Base-by-base conservation (phyloP, 163 green algal genomes). In the Chlamydomonas reinhardtii region DNA sequence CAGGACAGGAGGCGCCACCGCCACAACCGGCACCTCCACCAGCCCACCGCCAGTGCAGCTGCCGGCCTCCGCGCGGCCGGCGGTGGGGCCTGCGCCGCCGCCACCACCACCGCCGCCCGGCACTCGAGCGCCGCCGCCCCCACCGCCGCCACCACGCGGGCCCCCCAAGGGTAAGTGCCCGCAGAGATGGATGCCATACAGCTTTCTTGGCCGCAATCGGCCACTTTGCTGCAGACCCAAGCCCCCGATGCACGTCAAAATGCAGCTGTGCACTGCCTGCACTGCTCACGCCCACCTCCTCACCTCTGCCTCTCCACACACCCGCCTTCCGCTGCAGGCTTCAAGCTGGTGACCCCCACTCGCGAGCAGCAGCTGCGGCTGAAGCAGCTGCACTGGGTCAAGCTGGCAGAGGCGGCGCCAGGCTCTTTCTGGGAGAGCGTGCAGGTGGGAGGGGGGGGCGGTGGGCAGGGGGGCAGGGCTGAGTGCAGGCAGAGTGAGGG, bases 381-480 rank as follows among this genome's bases (percentile, higher is more conserved):
- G 25, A 97, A 97, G 90, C 88, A 94, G 89, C 91, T 97, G 89
- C 94, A 97, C 88, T 97, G 94, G 94, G 94, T 96, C 76, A 97
- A 96, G 88, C 91, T 96, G 78, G 92, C 86, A 52, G 73, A 89
- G 37, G 90, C 89, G 14, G 52, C 86, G 69, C 85, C 92, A 29
- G 93, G 92, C 83, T 94, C 92, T 4, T 89, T 97, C 43, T 97
- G 85, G 82, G 71, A 81, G 6, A 19, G 29, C 39, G 64, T 92
- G 54, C 89, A 89, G 81, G 79, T 89, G 66, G 29, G 74, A 34
- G 32, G 3, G 29, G 71, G 4, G n/a, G 80, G 4, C 11, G 31
- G 31, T 11, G 3, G 24, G 59, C 2, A 16, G 17, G 22, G 59
- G 59, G 17, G 14, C 20, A 22, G 56, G 56, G 56, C 56, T 22